phyloP scores from a whole-genome alignment of 768 basidiomycete species.

The Tulasnella sp. region DNA sequence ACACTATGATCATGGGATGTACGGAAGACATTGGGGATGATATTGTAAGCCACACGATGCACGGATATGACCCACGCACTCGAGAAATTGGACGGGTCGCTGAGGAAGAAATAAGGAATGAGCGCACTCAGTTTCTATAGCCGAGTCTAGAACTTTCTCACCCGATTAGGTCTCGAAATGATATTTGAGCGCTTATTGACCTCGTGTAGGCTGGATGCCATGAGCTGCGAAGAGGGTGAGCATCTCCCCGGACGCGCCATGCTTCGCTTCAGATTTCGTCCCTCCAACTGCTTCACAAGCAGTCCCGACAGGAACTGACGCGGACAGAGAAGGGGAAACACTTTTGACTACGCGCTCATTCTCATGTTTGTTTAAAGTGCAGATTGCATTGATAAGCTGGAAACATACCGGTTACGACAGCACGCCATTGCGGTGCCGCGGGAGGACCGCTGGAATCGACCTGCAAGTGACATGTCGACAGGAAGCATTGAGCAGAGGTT shows the following conservation, averaged over 20 bases:
- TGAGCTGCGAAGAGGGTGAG: background rate
- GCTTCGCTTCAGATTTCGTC: background rate
- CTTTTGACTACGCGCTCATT: background rate
- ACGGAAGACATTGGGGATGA: too few species aligned
- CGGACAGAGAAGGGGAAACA: background rate
- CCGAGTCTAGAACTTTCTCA: too few species aligned
- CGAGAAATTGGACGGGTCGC: background rate
- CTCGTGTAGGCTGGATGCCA: background rate
- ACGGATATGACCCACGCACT: background rate
- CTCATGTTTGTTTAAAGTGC: background rate
- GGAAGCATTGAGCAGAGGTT: background rate
- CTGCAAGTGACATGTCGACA: too few species aligned
- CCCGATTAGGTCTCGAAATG: too few species aligned
- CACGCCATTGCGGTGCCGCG: background rate
- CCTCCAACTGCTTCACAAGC: background rate
- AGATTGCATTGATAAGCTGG: background rate
- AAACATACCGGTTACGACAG: background rate
- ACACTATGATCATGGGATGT: too few species aligned
- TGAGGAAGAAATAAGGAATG: background rate
- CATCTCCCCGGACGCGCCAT: background rate
- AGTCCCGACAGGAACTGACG: background rate
- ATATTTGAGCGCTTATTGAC: too few species aligned
- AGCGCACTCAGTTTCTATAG: too few species aligned
- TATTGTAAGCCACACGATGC: background rate
- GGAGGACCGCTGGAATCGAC: too few species aligned